Evolutionary conservation across 2,329 filamentous ascomycete genomes (phyloP), one percentile per base, ranked within the genome.

Genomic region (Thyridium curvatum): DNA sequence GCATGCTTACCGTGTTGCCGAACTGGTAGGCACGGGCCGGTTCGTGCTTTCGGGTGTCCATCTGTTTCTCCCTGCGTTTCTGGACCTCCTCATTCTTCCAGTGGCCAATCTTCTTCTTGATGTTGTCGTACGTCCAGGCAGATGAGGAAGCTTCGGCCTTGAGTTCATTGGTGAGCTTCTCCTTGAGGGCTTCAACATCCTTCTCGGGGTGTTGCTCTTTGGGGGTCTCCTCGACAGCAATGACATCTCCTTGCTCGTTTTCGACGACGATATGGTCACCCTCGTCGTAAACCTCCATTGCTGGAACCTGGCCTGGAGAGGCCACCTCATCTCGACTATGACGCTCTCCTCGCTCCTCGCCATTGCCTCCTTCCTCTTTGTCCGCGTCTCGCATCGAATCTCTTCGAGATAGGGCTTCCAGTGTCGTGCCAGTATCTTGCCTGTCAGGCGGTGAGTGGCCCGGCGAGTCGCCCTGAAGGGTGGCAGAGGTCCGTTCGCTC

Each of bases 21-120:
- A 88, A 91, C 48, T 90, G 86, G 55, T 90, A 94, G 5, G 86
- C 86, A 35, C 83, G 70, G n/a, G 87, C 87, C 12, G 86, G 84
- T 40, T 84, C 84, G 47, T 79, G 73, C 47, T 68, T 74, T 38
- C 76, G 71, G 30, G 70, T 65, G 12, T 48, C 59, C 46, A 82
- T 76, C 3, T 67, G 56, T 58, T 81, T 79, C 32, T 68, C 68
- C 51, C 82, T 84, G 32, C 78, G 72, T 51, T 78, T 76, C 35
- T 75, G 64, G 34, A 80, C 62, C 47, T 87, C 74, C n/a, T 75
- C 72, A 4, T 75, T 71, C 34, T 72, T 73, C 56, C 74, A 71
- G 18, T 71, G 65, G 6, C 59, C 68, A 41, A 79, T 49, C 37
- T 60, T 69, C 47, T 69, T 71, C 52, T 71, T 75, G 37, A 79